Evolutionary conservation across 257 asterid genomes (phyloP).

Genomic region (Ilex aquifolium): DNA sequence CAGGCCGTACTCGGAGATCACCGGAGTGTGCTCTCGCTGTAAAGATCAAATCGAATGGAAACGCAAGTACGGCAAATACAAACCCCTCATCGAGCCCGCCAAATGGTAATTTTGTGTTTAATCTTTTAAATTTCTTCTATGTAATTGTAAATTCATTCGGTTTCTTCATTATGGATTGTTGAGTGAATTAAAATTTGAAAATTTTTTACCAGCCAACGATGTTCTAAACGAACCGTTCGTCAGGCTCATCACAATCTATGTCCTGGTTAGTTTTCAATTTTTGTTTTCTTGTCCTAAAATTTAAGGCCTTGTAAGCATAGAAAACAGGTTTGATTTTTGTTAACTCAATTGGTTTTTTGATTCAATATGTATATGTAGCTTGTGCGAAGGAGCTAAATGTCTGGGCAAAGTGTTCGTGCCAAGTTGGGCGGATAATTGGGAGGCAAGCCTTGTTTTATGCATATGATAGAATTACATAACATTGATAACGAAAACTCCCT

Average conservation of each 20-base stretch:
- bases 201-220: conserved; percentile 51
- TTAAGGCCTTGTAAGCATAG: not conserved
- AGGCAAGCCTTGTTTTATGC: conserved; percentile 27
- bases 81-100: conserved; percentile 74
- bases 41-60: conserved; percentile 94
- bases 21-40: conserved; percentile 87
- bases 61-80: conserved; percentile 84
- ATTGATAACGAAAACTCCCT: not conserved
- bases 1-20: conserved; percentile 71
- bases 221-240: conserved; percentile 91
- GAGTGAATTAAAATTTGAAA: not conserved
- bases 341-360: not conserved
- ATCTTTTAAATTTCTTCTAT: not conserved
- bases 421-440: conserved; percentile 55
- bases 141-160: not conserved
- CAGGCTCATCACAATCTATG: conserved; percentile 94
- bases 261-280: conserved; percentile 42
- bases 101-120: conserved; percentile 47
- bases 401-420: conserved; percentile 88
- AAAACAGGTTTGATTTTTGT: not conserved
- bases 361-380: conserved; percentile 30
- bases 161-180: not conserved
- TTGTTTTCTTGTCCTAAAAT: not conserved
- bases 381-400: conserved; percentile 88
- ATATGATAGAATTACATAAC: not conserved